Base-by-base conservation (phyloP, 1,139 yeast genomes). In the Zygotorulaspora mrakii region DNA sequence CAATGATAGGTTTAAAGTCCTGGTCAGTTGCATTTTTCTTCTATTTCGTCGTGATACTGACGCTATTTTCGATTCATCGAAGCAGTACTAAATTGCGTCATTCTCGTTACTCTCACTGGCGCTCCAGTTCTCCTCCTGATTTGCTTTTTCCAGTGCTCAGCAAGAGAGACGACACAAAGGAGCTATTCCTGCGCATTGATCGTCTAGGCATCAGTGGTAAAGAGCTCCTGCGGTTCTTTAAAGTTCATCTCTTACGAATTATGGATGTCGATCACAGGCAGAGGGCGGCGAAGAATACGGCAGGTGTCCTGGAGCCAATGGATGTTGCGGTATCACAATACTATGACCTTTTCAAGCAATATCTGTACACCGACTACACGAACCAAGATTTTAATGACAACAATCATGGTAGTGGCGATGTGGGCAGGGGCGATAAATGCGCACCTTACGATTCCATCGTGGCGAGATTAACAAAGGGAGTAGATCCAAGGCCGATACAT, bases 401-500 rank as follows among this genome's bases (percentile, higher is more conserved):
- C 13, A 13, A 5, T 13, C 16, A 25, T 13, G 20, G 2, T n/a
- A 13, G 12, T 18, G 22, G n/a, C n/a, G 27, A 24, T 24, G 27
- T 10, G 14, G 23, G 5, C 22, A 20, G 10, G 9, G 9, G 5
- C 21, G 4, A 3, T 4, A 28, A 20, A 2, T 50, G 54, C 29
- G 36, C 36, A 5, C 48, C 50, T 3, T 40, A 36, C 21, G 37
- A 33, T 11, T 46, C 57, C 7, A 42, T 40, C 8, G 48, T 53
- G 10, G 48, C 53, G 13, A 47, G 42, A 11, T 55, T 77, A 29
- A 77, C 77, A 2, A 62, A 74, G 37, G 79, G 76, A 49, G 76
- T 76, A 1, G 60, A 67, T 24, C 52, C 53, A 2, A 59, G 73
- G 22, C 68, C 70, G 38, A 66, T 81, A 14, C 91, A 82, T 53